Percentiles rank a stretch among this genome's conserved stretches.
Conservation (phyloP, 2,329 filamentous ascomycete genomes). For the Penicillium palitans region DNA sequence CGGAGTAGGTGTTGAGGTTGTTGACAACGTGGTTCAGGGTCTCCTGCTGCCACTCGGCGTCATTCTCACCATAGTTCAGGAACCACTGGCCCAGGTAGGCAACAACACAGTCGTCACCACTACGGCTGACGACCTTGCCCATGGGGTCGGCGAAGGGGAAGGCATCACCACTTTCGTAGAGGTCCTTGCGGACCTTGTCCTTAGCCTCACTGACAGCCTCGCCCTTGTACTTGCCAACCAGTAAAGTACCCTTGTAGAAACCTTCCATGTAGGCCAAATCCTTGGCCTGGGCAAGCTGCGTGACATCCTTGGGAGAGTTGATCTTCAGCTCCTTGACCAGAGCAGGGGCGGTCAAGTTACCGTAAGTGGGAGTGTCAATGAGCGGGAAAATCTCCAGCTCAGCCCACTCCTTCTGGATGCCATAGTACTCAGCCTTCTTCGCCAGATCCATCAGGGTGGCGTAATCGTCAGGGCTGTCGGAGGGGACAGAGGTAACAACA, state of each 20-base stretch:
- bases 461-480: conserved; percentile 93
- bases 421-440: conserved; percentile 96
- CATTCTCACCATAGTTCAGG: conserved; percentile 89
- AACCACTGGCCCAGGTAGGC: conserved; percentile 97
- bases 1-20: conserved; percentile 75
- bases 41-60: conserved; percentile 72
- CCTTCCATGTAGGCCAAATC: conserved; percentile 96
- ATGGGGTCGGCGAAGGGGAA: conserved; percentile 95
- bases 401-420: conserved; percentile 95
- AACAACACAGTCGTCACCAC: conserved; percentile 89
- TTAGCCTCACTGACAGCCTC: conserved; percentile 84
- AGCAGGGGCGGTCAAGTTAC: conserved; percentile 77
- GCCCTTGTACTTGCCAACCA: conserved; percentile 83
- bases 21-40: conserved; percentile 72
- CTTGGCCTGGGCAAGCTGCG: conserved; percentile 89
- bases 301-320: conserved; percentile 89
- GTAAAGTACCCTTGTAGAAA: conserved; percentile 91
- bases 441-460: conserved; percentile 82
- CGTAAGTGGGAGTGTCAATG: conserved; percentile 84
- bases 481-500: conserved; percentile 93
- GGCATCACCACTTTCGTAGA: conserved; percentile 74
- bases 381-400: conserved; percentile 86
- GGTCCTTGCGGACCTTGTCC: conserved; percentile 74
- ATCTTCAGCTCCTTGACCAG: conserved; percentile 95
- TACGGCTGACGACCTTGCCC: conserved; percentile 81